Conservation (phyloP, 805 yeast species). For the Maudiozyma pseudohumilis region DNA sequence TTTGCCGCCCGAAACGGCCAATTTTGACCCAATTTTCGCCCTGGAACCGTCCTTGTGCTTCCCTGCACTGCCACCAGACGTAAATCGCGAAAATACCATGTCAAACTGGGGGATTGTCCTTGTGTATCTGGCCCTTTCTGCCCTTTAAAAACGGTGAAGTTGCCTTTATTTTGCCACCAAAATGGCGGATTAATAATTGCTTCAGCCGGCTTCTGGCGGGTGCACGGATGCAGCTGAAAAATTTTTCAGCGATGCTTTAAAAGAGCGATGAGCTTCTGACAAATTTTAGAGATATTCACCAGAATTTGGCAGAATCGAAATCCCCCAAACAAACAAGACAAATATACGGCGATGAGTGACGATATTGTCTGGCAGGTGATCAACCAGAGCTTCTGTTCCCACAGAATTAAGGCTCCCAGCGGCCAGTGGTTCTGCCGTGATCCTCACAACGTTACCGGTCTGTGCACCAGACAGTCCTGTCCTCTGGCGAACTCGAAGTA, state of each 20-base stretch:
- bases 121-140: no score
- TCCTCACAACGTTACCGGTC: constrained; percentile 91
- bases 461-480: constrained; percentile 88
- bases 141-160: no score
- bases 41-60: background rate
- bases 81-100: constrained; percentile 6
- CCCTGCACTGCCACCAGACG: background rate
- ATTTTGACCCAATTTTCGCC: background rate
- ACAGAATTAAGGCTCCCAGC: constrained; percentile 79
- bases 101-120: no score
- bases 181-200: no score
- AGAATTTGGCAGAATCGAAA: no score
- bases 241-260: no score
- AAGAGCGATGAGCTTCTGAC: background rate
- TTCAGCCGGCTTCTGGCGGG: no score
- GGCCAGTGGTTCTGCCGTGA: constrained; percentile 90
- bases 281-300: no score
- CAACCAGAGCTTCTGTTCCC: constrained; percentile 91
- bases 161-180: no score
- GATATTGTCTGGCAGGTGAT: constrained; percentile 96
- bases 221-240: background rate
- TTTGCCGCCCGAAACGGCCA: background rate
- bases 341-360: constrained; percentile 48
- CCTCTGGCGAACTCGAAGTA: constrained; percentile 91
- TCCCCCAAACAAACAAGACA: no score